A percentile compares a stretch with the other conserved stretches of the same genome.
Evolutionary conservation across 768 basidiomycete genomes (phyloP).

Genomic region (Cystobasidium ongulense): DNA sequence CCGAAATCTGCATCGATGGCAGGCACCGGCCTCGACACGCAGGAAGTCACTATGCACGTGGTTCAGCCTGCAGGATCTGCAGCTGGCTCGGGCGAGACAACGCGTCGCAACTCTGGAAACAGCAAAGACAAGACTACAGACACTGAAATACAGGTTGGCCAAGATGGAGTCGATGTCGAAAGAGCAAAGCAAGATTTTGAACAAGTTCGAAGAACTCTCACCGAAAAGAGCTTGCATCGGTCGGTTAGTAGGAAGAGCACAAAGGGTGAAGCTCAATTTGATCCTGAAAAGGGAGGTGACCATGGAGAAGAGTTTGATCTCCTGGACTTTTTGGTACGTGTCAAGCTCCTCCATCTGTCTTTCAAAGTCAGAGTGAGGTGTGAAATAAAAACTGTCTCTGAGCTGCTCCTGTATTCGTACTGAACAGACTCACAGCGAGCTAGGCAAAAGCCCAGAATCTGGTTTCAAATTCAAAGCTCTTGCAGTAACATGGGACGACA

Average conservation of each 20-base stretch:
- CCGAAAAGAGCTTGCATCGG: background rate
- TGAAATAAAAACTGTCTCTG: conserved; percentile 6
- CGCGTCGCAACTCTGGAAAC: background rate
- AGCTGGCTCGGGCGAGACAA: conserved; percentile 9
- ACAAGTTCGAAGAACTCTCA: conserved; percentile 17
- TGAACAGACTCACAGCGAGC: conserved; percentile 26
- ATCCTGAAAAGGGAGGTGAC: conserved; percentile 42
- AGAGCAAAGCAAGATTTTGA: conserved; percentile 36
- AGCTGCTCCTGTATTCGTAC: background rate
- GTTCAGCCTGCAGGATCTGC: background rate
- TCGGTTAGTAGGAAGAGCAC: background rate
- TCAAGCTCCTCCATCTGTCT: background rate
- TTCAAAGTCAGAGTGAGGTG: no score
- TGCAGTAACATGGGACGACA: conserved; percentile 43
- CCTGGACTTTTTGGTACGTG: conserved; percentile 39
- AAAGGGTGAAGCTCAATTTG: conserved; percentile 35
- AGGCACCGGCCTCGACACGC: background rate
- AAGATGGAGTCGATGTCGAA: conserved; percentile 33
- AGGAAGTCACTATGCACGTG: background rate
- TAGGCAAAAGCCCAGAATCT: conserved; percentile 39
- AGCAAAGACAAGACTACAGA: background rate
- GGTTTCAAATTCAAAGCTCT: conserved; percentile 48
- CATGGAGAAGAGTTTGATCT: conserved; percentile 46
- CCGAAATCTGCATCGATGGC: background rate
- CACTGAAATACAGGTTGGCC: background rate